A percentile compares a stretch with the other conserved stretches of the same genome.
Conservation (phyloP, 2,329 filamentous ascomycete genomes). For the Nemania abortiva region DNA sequence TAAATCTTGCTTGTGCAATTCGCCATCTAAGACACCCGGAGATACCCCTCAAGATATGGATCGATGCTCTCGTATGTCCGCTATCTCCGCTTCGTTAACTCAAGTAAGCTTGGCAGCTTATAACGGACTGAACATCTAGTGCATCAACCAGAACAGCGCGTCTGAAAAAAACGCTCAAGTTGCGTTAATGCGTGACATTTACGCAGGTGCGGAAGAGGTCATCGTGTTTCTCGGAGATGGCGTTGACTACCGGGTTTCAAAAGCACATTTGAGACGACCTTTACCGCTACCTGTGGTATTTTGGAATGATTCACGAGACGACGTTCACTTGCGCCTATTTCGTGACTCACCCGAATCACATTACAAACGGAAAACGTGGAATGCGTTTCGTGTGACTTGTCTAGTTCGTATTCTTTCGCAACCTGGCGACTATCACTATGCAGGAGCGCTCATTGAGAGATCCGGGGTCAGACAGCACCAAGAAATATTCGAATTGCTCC, state of each 20-base stretch:
- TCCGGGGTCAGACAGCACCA: background rate
- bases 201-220: slow-evolving; percentile 2
- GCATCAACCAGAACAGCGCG: background rate
- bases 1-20: slow-evolving; percentile 4
- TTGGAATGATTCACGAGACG: slow-evolving; percentile 4
- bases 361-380: background rate
- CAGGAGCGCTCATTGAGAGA: background rate
- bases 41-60: background rate
- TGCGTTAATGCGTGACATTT: slow-evolving; percentile 6
- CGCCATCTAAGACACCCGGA: background rate
- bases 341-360: background rate
- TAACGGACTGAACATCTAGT: background rate
- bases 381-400: background rate
- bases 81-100: background rate
- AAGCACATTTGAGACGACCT: background rate
- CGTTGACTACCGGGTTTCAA: background rate
- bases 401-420: background rate
- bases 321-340: background rate
- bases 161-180: background rate
- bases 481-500: background rate
- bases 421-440: background rate
- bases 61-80: slow-evolving; percentile 2
- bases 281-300: background rate
- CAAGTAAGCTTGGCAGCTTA: background rate
- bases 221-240: slow-evolving; percentile 4